Evolutionary conservation across 2,329 filamentous ascomycete genomes (phyloP), one percentile per base, ranked within the genome.

Genomic region (Neonectria punicea): DNA sequence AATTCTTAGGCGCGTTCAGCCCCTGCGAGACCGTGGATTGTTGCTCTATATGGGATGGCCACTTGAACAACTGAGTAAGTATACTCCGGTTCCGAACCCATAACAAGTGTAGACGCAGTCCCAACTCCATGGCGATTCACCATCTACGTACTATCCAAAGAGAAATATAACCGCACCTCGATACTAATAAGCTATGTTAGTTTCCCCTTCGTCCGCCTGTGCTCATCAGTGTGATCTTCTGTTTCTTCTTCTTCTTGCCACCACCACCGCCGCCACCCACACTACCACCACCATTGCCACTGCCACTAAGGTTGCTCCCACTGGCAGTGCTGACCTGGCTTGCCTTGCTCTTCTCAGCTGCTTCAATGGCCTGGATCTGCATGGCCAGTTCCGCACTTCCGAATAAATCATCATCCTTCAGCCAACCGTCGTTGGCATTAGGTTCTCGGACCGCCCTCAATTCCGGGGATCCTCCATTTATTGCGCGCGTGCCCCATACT

Each of bases 401-500:
- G 16, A 97, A 77, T 61, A 97, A 88, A 62, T 91, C 90, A 73
- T 97, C 93, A 2, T 90, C 93, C 72, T 92, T 90, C 16, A 95
- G 82, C 94, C 94, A 98, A 0, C 94, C 95, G 76, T 98, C 94
- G 67, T 94, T 89, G 10, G 58, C 61, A 58, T 65, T 64, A 77
- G 72, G 44, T 53, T 44, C 51, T 41, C 46, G 70, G 14, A 62
- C 68, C 39, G 84, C 76, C 30, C 79, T 79, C 30, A 89, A 73
- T 11, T 87, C 85, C 2, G 90, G 88, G 4, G 88, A 90, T 1
- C 81, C 81, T 1, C 81, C 81, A 0, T 89, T 82, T 3, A 97
- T 81, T 0, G 87, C 89, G 4, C 87, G 85, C 1, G 95, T 98
- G n/a, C 95, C 95, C 95, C 95, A 98, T 0, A 98, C 93, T 0